phyloP scores from a whole-genome alignment of 306 rosid genomes.

The Acacia melanoxylon region DNA sequence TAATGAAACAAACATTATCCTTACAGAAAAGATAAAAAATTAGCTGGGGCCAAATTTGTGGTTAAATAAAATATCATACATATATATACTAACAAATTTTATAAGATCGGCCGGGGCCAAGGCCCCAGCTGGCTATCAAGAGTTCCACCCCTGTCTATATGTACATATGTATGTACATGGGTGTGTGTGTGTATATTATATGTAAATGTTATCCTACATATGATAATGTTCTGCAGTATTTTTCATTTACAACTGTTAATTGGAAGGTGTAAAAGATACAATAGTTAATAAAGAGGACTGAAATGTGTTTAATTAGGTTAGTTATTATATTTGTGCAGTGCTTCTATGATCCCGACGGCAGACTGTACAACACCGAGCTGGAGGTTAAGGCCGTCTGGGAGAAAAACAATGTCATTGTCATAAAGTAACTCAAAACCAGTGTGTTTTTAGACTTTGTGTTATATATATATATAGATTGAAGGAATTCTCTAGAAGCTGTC shows the following conservation, averaged over 20 bases:
- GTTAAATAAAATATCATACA: too few relatives aligned
- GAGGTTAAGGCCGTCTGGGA: background rate
- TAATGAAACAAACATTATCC: too few relatives aligned
- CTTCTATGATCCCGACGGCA: slow-evolving; percentile 8
- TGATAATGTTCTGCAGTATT: background rate
- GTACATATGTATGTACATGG: too few relatives aligned
- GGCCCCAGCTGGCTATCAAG: too few relatives aligned
- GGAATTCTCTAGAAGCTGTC: background rate
- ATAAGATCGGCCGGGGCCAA: too few relatives aligned
- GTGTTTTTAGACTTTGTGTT: background rate
- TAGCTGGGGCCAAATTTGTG: too few relatives aligned
- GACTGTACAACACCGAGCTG: background rate
- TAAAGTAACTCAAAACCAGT: too few relatives aligned
- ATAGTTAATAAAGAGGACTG: background rate
- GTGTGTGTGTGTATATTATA: too few relatives aligned
- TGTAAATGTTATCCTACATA: background rate
- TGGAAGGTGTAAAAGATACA: too few relatives aligned
- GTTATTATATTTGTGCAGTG: background rate
- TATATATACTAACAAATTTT: too few relatives aligned
- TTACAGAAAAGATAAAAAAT: too few relatives aligned
- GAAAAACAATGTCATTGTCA: background rate
- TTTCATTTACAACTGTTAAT: background rate
- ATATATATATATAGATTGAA: background rate
- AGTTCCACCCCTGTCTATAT: too few relatives aligned
- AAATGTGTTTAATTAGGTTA: background rate